Conservation (phyloP, 257 asterid species). For the Craterostigma plantagineum region DNA sequence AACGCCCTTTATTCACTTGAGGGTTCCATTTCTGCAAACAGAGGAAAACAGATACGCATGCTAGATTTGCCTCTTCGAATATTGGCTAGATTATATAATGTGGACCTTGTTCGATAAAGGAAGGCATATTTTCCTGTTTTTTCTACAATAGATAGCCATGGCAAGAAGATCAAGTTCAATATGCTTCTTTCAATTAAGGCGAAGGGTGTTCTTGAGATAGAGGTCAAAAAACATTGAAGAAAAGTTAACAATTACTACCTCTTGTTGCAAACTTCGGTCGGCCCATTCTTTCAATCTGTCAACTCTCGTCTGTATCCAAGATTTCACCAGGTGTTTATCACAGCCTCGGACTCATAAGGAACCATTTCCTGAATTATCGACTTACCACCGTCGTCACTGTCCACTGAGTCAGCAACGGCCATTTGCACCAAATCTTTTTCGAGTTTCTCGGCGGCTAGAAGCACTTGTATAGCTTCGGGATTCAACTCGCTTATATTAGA, state of each 20-base stretch:
- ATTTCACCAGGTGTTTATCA: slow-evolving; percentile 47
- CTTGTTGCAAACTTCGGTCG: slow-evolving; percentile 64
- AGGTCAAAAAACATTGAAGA: neutral
- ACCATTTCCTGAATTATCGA: slow-evolving; percentile 83
- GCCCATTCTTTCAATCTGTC: slow-evolving; percentile 80
- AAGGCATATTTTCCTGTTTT: no score
- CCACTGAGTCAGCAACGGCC: slow-evolving; percentile 82
- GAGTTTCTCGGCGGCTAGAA: slow-evolving; percentile 72
- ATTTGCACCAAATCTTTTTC: slow-evolving; percentile 81
- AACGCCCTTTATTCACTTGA: slow-evolving; percentile 55
- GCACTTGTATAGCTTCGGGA: slow-evolving; percentile 85
- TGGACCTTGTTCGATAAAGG: no score
- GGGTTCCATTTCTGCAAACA: slow-evolving; percentile 62
- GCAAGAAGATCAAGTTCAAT: no score
- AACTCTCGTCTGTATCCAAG: slow-evolving; percentile 68
- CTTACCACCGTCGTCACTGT: slow-evolving; percentile 96
- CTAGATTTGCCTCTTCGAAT: neutral
- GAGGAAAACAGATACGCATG: neutral
- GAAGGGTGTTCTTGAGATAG: no score
- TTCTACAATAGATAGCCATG: no score
- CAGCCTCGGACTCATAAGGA: slow-evolving; percentile 86
- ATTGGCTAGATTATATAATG: no score
- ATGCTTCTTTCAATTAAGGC: no score
- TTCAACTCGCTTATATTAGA: slow-evolving; percentile 54
- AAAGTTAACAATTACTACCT: slow-evolving; percentile 28